Evolutionary conservation across 2,329 filamentous ascomycete species (phyloP), one percentile per base, ranked within the genome.

Genomic region (Reticulascus tulasneorum): DNA sequence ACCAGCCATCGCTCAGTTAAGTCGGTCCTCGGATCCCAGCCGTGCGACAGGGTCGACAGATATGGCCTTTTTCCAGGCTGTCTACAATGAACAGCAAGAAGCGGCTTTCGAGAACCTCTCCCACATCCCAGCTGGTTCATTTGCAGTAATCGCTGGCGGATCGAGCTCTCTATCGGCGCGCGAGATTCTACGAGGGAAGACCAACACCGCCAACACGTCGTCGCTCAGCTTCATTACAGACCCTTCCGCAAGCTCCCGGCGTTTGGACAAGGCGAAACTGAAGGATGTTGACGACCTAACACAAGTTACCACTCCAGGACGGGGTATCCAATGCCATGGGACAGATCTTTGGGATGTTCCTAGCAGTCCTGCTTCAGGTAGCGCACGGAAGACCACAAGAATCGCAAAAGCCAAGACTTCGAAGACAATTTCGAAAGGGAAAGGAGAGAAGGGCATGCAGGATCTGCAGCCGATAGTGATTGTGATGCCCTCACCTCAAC

Each of bases 31-130:
- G 9, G 53, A 52, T 42, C 46, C 56, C 11, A 47, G 55, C 38
- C 47, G 49, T 36, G 49, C 50, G 23, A 60, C 62, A 7, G 56
- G 50, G 16, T 74, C 70, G 12, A 75, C 71, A 2, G 67, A 75
- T 38, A 59, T 63, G 2, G 60, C 57, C 1, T 67, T 72, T 44
- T 75, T 75, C 42, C 62, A 63, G 29, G 59, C 55, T 32, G 48
- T 75, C 9, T 73, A 71, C 38, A 57, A 69, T 16, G 65, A 71
- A 30, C 68, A 74, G 46, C 59, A 61, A 24, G 54, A 56, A 22
- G 56, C 58, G 9, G 46, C 37, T 15, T 19, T 24, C 8, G 6
- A 23, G 18, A 24, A 19, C n/a, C 10, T 7, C 9, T 7, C n/a
- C n/a, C n/a, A n/a, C n/a, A n/a, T n/a, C n/a, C 26, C 15, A 10